Conservation (phyloP, 169 alveolate genomes). For the Pseudocohnilembus persalinus region DNA sequence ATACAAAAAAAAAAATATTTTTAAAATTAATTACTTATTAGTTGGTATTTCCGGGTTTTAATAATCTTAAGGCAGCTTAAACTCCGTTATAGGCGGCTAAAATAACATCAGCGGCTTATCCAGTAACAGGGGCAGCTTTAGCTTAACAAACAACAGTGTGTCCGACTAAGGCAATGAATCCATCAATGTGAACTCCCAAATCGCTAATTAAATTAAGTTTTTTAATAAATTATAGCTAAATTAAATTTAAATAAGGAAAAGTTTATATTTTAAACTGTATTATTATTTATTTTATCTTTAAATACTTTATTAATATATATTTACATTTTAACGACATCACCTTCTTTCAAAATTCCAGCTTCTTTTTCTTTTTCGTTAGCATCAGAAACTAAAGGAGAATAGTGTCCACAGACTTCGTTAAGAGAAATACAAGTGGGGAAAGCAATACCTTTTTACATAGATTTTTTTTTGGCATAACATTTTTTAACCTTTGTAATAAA, state of each 20-base stretch:
- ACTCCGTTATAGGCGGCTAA: conserved; percentile 92
- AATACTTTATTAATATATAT: background rate
- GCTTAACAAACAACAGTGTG: conserved; percentile 87
- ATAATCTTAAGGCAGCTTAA: conserved; percentile 92
- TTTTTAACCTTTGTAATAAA: conserved; percentile 35
- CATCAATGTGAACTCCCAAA: conserved; percentile 94
- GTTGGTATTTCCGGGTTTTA: conserved; percentile 89
- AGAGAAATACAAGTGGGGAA: conserved; percentile 97
- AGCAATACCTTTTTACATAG: conserved; percentile 94
- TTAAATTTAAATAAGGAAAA: too few species aligned
- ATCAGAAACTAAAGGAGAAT: conserved; percentile 88
- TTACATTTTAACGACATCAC: conserved; percentile 92
- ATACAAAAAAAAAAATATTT: background rate
- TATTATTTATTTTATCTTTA: background rate
- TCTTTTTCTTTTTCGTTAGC: conserved; percentile 60
- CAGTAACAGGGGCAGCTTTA: conserved; percentile 53
- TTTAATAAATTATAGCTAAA: too few species aligned
- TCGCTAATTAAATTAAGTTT: conserved; percentile 40
- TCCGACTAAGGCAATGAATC: conserved; percentile 89
- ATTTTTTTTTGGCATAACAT: conserved; percentile 67
- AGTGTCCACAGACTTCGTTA: conserved; percentile 94
- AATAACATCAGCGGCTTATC: conserved; percentile 83
- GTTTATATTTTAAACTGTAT: too few species aligned
- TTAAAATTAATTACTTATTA: conserved; percentile 73
- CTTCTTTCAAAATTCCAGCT: conserved; percentile 70